Evolutionary conservation across 2,329 filamentous ascomycete species (phyloP).

Genomic region (Aspergillus persii): DNA sequence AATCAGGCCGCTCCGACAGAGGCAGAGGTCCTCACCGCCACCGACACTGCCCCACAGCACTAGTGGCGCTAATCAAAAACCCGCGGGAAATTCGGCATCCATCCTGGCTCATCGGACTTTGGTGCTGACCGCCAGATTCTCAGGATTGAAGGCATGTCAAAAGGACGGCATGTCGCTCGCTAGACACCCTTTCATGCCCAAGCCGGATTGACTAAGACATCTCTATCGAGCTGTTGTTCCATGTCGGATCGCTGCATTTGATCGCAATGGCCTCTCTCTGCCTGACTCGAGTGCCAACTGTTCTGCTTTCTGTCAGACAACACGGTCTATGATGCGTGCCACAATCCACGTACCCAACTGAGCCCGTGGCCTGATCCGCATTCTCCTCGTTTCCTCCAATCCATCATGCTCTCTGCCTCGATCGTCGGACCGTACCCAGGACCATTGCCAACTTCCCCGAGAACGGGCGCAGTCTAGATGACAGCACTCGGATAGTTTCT

Average conservation of each 20-base stretch:
- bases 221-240: background rate
- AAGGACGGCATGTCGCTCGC: background rate
- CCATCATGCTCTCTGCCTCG: background rate
- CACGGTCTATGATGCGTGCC: background rate
- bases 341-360: background rate
- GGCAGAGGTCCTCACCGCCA: background rate
- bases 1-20: background rate
- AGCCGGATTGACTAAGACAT: background rate
- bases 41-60: background rate
- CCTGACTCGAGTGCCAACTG: background rate
- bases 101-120: background rate
- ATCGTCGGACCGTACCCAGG: background rate
- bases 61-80: background rate
- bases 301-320: background rate
- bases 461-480: background rate
- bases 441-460: too few relatives aligned
- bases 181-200: background rate
- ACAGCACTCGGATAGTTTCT: background rate
- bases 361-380: background rate
- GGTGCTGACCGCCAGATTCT: background rate
- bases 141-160: background rate
- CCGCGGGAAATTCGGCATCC: background rate
- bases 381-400: background rate
- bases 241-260: background rate
- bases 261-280: background rate